Percentiles rank a stretch among this genome's conserved stretches.
phyloP scores from a whole-genome alignment of 148 eudicot genomes.

The Pharnaceum exiguum region DNA sequence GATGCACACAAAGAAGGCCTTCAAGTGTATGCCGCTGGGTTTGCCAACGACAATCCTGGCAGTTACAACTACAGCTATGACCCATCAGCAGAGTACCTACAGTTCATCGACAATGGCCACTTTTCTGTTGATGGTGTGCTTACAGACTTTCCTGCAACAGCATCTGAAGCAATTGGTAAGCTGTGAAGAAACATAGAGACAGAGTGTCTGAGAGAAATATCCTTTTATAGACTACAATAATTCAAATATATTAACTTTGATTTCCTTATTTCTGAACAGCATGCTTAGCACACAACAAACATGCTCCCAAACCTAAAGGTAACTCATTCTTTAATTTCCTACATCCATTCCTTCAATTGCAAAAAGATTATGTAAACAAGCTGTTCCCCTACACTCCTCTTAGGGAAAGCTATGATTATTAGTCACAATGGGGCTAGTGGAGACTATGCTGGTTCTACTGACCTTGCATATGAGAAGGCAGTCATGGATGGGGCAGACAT shows the following conservation, averaged over 20 bases:
- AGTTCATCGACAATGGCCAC: conserved; percentile 58
- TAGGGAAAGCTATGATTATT: conserved; percentile 49
- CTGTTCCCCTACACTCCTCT: no score
- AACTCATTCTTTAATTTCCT: neutral
- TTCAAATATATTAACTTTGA: no score
- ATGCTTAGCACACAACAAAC: conserved; percentile 68
- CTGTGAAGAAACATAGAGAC: no score
- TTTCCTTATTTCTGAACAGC: conserved; percentile 47
- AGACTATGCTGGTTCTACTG: conserved; percentile 63
- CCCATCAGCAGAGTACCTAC: conserved; percentile 69
- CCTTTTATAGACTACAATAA: no score
- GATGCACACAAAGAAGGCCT: conserved; percentile 83
- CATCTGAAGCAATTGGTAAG: conserved; percentile 76
- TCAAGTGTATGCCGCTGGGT: conserved; percentile 64
- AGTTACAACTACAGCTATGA: conserved; percentile 91
- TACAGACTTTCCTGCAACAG: conserved; percentile 83
- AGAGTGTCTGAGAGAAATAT: no score
- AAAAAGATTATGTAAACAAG: no score
- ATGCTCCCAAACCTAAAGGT: conserved; percentile 36
- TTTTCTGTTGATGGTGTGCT: conserved; percentile 86
- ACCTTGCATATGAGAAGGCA: conserved; percentile 92
- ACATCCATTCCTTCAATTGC: no score
- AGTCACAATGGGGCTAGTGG: conserved; percentile 87
- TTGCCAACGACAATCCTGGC: conserved; percentile 61
- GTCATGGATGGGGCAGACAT: conserved; percentile 78